phyloP scores from a whole-genome alignment of 345 rosid genomes.

The Turnera subulata region DNA sequence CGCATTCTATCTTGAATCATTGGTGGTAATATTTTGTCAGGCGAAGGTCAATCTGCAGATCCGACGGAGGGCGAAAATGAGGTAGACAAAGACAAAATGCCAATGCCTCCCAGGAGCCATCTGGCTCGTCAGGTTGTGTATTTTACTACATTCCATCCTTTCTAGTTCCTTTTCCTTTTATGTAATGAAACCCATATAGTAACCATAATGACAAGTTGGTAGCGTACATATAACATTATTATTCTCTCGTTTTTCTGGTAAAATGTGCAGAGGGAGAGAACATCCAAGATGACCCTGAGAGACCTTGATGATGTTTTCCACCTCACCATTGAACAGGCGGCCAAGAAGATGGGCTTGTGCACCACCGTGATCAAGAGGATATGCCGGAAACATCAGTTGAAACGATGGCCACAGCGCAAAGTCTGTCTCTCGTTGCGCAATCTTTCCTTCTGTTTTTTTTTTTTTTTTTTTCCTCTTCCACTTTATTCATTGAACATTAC shows the following conservation, averaged over 20 bases:
- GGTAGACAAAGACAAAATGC: no score
- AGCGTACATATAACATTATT: no score
- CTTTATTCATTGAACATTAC: no score
- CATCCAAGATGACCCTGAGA: constrained; percentile 33
- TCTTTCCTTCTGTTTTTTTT: not conserved
- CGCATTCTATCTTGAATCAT: no score
- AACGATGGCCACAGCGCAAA: constrained; percentile 65
- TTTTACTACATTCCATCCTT: no score
- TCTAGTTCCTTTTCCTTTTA: no score
- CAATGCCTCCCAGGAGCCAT: not conserved
- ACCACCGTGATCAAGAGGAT: constrained; percentile 59
- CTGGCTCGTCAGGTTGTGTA: constrained; percentile 48
- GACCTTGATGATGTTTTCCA: constrained; percentile 41
- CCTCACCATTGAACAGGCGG: constrained; percentile 51
- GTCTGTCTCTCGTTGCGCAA: constrained; percentile 15
- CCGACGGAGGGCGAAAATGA: constrained; percentile 14
- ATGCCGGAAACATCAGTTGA: constrained; percentile 33
- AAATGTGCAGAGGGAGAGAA: constrained; percentile 52
- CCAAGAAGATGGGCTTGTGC: constrained; percentile 39
- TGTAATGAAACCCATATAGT: no score
- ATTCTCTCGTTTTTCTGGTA: no score
- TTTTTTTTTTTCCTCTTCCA: no score
- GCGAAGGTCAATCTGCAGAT: constrained; percentile 2
- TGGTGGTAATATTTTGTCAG: constrained; percentile 10
- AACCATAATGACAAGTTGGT: no score